Evolutionary conservation across 2,329 filamentous ascomycete genomes (phyloP).

Genomic region (Colletotrichum liriopes): DNA sequence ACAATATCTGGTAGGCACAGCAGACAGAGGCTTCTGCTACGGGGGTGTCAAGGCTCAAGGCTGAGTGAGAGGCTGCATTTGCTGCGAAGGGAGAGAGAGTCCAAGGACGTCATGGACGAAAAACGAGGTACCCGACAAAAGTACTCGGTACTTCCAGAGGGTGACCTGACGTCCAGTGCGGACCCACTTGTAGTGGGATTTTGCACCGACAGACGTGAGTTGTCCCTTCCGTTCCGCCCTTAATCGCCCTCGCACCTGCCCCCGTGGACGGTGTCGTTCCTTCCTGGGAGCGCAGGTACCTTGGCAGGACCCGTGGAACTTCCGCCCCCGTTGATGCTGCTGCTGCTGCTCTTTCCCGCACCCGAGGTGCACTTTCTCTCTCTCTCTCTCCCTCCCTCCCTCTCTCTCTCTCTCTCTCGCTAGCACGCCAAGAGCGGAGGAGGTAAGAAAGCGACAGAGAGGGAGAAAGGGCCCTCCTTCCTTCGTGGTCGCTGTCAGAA

Average conservation of each 20-base stretch:
- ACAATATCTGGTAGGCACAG: not conserved
- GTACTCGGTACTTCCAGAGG: conserved; percentile 23
- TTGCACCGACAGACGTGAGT: conserved; percentile 44
- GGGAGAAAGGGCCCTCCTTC: not conserved
- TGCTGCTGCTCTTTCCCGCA: not conserved
- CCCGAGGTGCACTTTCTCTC: not conserved
- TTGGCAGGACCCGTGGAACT: conserved; percentile 32
- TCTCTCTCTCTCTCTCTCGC: not conserved
- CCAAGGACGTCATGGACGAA: conserved; percentile 33
- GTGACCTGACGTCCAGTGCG: conserved; percentile 41
- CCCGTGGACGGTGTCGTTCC: conserved; percentile 32
- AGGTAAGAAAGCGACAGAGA: not conserved
- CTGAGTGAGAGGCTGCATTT: conserved; percentile 15
- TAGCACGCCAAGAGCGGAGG: not conserved
- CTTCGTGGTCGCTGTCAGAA: not conserved
- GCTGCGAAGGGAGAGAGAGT: conserved; percentile 6
- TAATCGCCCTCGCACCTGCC: conserved; percentile 37
- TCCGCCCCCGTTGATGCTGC: conserved; percentile 16
- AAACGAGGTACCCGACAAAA: not conserved
- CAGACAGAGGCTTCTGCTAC: not conserved
- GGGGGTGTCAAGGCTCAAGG: not conserved
- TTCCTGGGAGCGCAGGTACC: conserved; percentile 10
- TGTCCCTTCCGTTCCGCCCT: conserved; percentile 44
- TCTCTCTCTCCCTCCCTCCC: too few relatives aligned
- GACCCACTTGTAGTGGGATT: conserved; percentile 46